A percentile compares a stretch with the other conserved stretches of the same genome.
phyloP scores from a whole-genome alignment of 257 asterid species.

The Striga asiatica region DNA sequence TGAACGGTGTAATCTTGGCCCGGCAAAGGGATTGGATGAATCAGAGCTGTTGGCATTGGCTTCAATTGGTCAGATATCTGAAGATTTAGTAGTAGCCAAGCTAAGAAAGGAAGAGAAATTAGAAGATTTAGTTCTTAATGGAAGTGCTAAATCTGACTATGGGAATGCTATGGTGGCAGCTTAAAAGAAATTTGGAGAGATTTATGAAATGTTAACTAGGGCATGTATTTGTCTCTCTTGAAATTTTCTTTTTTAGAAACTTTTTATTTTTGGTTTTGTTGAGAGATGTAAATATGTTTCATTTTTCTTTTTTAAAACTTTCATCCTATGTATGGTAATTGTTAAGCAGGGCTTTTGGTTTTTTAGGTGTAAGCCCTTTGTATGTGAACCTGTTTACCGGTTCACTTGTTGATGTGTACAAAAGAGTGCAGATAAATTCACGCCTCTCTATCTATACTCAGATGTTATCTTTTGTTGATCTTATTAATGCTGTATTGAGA shows the following conservation, averaged over 20 bases:
- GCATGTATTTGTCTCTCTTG: background rate
- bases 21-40: slow-evolving; percentile 71
- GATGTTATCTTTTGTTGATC: no score
- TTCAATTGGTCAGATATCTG: slow-evolving; percentile 36
- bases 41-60: slow-evolving; percentile 68
- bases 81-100: slow-evolving; percentile 19
- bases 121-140: slow-evolving; percentile 26
- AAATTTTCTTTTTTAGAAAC: no score
- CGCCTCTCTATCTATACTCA: background rate
- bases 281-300: slow-evolving; percentile 24
- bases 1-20: slow-evolving; percentile 45
- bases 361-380: slow-evolving; percentile 40
- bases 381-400: slow-evolving; percentile 18
- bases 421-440: background rate
- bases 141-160: slow-evolving; percentile 14
- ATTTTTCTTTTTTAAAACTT: background rate
- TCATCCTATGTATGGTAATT: no score
- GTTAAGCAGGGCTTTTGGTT: slow-evolving; percentile 40
- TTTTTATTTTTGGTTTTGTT: background rate
- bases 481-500: no score
- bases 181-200: slow-evolving; percentile 8
- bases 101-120: slow-evolving; percentile 13
- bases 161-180: slow-evolving; percentile 35
- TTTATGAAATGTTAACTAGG: slow-evolving; percentile 6
- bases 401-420: background rate